A percentile compares a stretch with the other conserved stretches of the same genome.
phyloP scores from a whole-genome alignment of 805 yeast genomes.

The Limtongia smithiae region DNA sequence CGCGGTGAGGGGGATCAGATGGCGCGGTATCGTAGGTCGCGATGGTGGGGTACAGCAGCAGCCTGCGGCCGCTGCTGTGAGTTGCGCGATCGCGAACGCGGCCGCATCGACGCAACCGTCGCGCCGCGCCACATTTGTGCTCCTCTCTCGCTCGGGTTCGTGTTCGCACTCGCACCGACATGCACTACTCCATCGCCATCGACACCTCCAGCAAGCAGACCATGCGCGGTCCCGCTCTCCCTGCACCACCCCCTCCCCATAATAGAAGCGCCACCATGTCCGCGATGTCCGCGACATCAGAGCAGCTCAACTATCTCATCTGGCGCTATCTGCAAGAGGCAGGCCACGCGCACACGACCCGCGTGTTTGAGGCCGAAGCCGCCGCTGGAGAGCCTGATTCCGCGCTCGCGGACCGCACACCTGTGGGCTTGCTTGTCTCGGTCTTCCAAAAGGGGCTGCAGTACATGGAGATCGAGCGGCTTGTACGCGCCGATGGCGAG shows the following conservation, averaged over 20 bases:
- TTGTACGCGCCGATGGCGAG: too few relatives aligned
- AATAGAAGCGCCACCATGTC: background rate
- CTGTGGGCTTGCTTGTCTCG: slow-evolving; percentile 77
- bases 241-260: background rate
- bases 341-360: slow-evolving; percentile 65
- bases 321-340: slow-evolving; percentile 89
- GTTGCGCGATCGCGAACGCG: too few relatives aligned
- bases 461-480: slow-evolving; percentile 66
- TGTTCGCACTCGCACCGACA: too few relatives aligned
- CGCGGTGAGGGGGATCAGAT: background rate
- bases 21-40: too few relatives aligned
- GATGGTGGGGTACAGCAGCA: too few relatives aligned
- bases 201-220: background rate
- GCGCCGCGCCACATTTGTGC: too few relatives aligned
- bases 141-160: too few relatives aligned
- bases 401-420: slow-evolving; percentile 49
- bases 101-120: too few relatives aligned
- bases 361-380: slow-evolving; percentile 74
- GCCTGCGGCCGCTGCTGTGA: too few relatives aligned
- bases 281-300: slow-evolving; percentile 52
- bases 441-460: slow-evolving; percentile 83
- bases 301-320: slow-evolving; percentile 81
- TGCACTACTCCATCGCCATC: too few relatives aligned
- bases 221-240: background rate
- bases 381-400: slow-evolving; percentile 56